A percentile compares a stretch with the other conserved stretches of the same genome.
phyloP scores from a whole-genome alignment of 768 basidiomycete species.

The Saitozyma podzolica region DNA sequence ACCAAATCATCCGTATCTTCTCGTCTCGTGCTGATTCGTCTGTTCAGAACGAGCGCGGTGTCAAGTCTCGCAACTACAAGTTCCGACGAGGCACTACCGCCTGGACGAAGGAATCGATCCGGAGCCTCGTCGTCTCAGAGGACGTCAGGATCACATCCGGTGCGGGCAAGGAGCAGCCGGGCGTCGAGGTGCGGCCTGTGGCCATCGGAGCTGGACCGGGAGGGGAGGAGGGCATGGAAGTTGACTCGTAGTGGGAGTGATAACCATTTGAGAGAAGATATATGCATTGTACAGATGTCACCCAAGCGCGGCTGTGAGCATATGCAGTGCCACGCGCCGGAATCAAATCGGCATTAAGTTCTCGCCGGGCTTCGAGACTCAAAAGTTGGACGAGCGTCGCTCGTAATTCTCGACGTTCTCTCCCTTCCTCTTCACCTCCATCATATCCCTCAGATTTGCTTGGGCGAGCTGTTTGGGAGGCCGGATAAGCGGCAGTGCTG shows the following conservation, averaged over 20 bases:
- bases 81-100: slow-evolving; percentile 88
- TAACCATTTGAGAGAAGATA: no score
- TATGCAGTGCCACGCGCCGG: no score
- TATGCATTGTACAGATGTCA: no score
- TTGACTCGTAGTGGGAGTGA: slow-evolving; percentile 26
- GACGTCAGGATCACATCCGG: slow-evolving; percentile 56
- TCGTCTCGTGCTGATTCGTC: background rate
- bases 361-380: no score
- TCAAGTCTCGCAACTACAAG: slow-evolving; percentile 53
- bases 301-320: no score
- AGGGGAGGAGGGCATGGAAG: slow-evolving; percentile 46
- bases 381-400: no score
- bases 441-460: no score
- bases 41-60: slow-evolving; percentile 51
- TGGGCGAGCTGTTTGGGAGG: no score
- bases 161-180: slow-evolving; percentile 43
- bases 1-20: background rate
- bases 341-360: no score
- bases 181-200: slow-evolving; percentile 21
- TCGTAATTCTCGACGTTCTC: no score
- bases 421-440: no score
- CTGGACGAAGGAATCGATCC: slow-evolving; percentile 77
- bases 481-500: no score
- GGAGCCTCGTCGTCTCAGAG: slow-evolving; percentile 71
- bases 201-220: slow-evolving; percentile 33